Base-by-base conservation (phyloP, 179 eudicot species). In the Vitellaria paradoxa region DNA sequence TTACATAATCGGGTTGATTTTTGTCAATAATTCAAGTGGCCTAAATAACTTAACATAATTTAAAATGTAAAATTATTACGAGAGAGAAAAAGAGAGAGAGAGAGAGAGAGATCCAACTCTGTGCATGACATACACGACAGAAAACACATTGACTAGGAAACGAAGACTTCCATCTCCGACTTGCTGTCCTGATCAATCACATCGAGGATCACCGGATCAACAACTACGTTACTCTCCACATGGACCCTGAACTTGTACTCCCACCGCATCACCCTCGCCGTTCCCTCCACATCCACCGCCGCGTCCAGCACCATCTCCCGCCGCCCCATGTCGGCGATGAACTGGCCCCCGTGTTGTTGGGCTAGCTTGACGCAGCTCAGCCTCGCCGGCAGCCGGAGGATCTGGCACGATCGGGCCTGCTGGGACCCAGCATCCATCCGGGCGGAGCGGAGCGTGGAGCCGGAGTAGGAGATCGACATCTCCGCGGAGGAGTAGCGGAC, bases 291-390 rank as follows among this genome's bases (percentile, higher is more conserved):
- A 9, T 93, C 98, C 87, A 93, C 94, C 40, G 83, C 84, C 59
- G 99, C 93, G 21, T 86, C 92, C 47, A 96, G 73, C 24, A 83
- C 85, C 99, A 96, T 93, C 86, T 89, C 86, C 57, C 98, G 78
- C 73, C 76, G 78, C 17, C 81, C 77, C 57, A 96, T 85, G 65
- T 96, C 99, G 18, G 84, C 76, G 23, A 88, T 42, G 30, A 93
- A 90, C 80, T 77, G 63, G 21, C 72, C 80, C 0, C 81, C 98
- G 67, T 88, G 91, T 30, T 30, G 37, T 63, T 88, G 91, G 12
- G 98, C 98, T 84, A 96, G 74, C 88, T 87, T 80, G 46, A 80
- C 69, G 62, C 94, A 97, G 72, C 83, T 85, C 3, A 96, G 89
- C 81, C 88, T 82, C 17, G 97, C 98, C 70, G 95, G 93, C 3